Evolutionary conservation across 768 basidiomycete genomes (phyloP).

Genomic region (Tubosaeta sp.): DNA sequence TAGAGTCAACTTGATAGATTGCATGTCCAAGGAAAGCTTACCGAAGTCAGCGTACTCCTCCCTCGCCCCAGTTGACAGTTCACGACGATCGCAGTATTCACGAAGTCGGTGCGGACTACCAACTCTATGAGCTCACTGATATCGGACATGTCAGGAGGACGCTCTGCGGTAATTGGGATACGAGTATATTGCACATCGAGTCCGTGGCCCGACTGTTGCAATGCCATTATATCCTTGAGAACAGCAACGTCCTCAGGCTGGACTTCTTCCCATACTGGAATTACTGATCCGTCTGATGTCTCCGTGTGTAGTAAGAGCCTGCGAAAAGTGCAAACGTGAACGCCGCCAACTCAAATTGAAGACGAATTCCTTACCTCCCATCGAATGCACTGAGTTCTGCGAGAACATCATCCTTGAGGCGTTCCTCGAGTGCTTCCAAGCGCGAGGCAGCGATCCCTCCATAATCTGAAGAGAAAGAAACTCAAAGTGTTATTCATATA

Average conservation of each 20-base stretch:
- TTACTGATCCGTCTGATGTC: slow-evolving; percentile 77
- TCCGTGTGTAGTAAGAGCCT: slow-evolving; percentile 90
- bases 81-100: slow-evolving; percentile 78
- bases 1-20: slow-evolving; percentile 1
- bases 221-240: slow-evolving; percentile 84
- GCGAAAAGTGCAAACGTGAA: background rate
- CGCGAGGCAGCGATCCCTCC: slow-evolving; percentile 91
- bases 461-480: slow-evolving; percentile 56
- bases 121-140: slow-evolving; percentile 76
- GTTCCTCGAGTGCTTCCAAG: slow-evolving; percentile 85
- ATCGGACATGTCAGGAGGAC: slow-evolving; percentile 69
- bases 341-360: background rate
- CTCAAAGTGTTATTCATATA: background rate
- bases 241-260: slow-evolving; percentile 66
- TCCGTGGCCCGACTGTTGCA: slow-evolving; percentile 40
- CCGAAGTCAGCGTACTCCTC: slow-evolving; percentile 87
- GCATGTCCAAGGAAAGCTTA: slow-evolving; percentile 30
- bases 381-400: slow-evolving; percentile 80
- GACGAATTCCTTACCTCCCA: slow-evolving; percentile 54
- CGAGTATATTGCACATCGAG: slow-evolving; percentile 74
- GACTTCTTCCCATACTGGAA: slow-evolving; percentile 95
- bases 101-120: slow-evolving; percentile 62
- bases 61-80: slow-evolving; percentile 96
- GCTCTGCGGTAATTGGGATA: slow-evolving; percentile 92
- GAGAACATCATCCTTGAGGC: slow-evolving; percentile 83